phyloP scores from a whole-genome alignment of 768 basidiomycete species.

The Sporobolomyces phaffii region DNA sequence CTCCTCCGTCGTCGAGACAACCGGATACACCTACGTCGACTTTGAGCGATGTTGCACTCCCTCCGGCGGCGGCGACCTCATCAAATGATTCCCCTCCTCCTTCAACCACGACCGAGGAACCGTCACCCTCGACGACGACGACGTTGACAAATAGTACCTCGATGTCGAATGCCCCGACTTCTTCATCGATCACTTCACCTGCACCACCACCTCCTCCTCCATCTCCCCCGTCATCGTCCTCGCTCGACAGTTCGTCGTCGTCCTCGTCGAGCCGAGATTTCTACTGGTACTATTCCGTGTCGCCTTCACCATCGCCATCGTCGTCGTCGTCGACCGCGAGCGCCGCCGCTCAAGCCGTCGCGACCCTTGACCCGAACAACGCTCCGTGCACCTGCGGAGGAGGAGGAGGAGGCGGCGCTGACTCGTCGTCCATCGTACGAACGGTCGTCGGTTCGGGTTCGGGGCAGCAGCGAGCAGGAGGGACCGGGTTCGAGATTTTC shows the following conservation, averaged over 20 bases:
- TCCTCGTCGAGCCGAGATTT: neutral
- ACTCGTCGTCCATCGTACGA: neutral
- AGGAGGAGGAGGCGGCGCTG: neutral
- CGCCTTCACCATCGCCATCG: neutral
- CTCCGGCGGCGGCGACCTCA: too few species aligned
- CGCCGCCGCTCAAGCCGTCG: neutral
- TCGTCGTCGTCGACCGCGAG: neutral
- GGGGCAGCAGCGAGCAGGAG: too few species aligned
- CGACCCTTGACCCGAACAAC: neutral
- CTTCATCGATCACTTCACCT: neutral
- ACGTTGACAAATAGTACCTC: too few species aligned
- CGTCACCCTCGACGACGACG: too few species aligned
- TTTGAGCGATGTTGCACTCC: too few species aligned
- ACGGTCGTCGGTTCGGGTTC: neutral
- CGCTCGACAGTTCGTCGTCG: neutral
- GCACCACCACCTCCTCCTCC: too few species aligned
- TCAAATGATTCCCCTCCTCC: too few species aligned
- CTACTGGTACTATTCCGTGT: slow-evolving; percentile 9
- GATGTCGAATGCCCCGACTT: neutral
- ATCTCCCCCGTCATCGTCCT: neutral
- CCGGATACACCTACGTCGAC: too few species aligned
- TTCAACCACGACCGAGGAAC: neutral
- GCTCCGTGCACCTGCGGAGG: slow-evolving; percentile 3
- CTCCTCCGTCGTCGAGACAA: too few species aligned
- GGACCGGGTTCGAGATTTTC: neutral